These are phyloP conservation scores for Ogataea polymorpha DNA, from an alignment of 805 yeast genomes.

Conservation along the genomic window DNA sequence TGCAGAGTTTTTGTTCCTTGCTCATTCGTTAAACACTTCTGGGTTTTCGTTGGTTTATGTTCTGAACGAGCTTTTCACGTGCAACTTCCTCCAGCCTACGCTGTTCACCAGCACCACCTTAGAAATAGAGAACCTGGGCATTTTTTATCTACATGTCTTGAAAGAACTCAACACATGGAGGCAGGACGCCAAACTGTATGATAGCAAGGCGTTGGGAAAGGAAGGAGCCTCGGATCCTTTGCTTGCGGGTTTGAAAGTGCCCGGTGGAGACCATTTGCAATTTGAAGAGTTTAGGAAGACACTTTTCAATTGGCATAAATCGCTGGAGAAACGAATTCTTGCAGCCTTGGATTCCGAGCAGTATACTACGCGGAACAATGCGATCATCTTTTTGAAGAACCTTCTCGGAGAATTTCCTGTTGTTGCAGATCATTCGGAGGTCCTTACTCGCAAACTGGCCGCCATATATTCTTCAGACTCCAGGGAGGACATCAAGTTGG, in stretches of 20 bases:
- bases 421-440: constrained; percentile 62
- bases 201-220: constrained; percentile 25
- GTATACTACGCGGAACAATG: constrained; percentile 77
- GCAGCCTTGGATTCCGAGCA: constrained; percentile 47
- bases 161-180: constrained; percentile 39
- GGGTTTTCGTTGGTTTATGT: constrained; percentile 40
- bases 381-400: constrained; percentile 72
- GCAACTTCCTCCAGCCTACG: constrained; percentile 45
- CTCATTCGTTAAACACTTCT: constrained; percentile 38
- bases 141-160: constrained; percentile 61
- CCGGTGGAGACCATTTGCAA: constrained; percentile 22
- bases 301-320: constrained; percentile 55
- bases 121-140: constrained; percentile 81
- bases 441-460: constrained; percentile 45
- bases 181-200: constrained; percentile 33
- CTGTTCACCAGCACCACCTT: constrained; percentile 66
- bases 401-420: constrained; percentile 59
- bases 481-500: constrained; percentile 77
- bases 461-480: constrained; percentile 48
- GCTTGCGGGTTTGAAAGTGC: constrained; percentile 17
- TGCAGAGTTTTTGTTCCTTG: constrained; percentile 54
- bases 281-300: constrained; percentile 37
- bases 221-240: constrained; percentile 5
- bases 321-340: constrained; percentile 42
- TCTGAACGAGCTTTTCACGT: constrained; percentile 45